Evolutionary conservation across 257 asterid genomes (phyloP), one percentile per base, ranked within the genome.

Genomic region (Jasminum sambac): DNA sequence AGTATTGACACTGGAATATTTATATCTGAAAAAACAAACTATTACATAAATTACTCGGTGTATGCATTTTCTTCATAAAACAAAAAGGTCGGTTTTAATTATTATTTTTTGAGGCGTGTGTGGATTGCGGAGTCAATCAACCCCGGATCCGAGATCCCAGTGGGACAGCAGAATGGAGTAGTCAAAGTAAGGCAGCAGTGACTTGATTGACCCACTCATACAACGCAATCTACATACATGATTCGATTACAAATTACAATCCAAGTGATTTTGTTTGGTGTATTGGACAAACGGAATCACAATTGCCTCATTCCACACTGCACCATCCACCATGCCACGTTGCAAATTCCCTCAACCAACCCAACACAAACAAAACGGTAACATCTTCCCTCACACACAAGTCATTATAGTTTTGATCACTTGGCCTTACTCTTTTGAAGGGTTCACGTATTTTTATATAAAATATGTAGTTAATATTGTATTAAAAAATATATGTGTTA

Each of bases 101-200:
- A 55, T 55, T 55, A 55, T 10, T 7, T 5, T 26, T n/a, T n/a
- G n/a, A n/a, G n/a, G 6, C 3, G 62, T 41, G 64, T 72, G n/a
- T n/a, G n/a, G n/a, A n/a, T n/a, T n/a, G n/a, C n/a, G 59, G 19
- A 52, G 79, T 80, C 79, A 68, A 76, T 76, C 80, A 68, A 81
- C 81, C 5, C 84, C 63, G 71, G 84, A 80, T 80, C 81, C 84
- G 34, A 80, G 79, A 66, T n/a, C 40, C 62, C 11, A 55, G 36
- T 55, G 62, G 62, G 62, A 23, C 62, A 55, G 16, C 36, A 55
- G 23, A 55, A 14, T 12, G 2, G 16, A 3, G 62, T 55, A 55
- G 62, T 55, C 62, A 55, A 55, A 55, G 62, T 34, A 55, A 55
- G 10, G 30, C 5, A 52, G 26, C 60, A 52, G 60, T 52, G 60